These are phyloP conservation scores for Pisolithus albus DNA, from an alignment of 768 basidiomycete genomes.

Conservation along the genomic window DNA sequence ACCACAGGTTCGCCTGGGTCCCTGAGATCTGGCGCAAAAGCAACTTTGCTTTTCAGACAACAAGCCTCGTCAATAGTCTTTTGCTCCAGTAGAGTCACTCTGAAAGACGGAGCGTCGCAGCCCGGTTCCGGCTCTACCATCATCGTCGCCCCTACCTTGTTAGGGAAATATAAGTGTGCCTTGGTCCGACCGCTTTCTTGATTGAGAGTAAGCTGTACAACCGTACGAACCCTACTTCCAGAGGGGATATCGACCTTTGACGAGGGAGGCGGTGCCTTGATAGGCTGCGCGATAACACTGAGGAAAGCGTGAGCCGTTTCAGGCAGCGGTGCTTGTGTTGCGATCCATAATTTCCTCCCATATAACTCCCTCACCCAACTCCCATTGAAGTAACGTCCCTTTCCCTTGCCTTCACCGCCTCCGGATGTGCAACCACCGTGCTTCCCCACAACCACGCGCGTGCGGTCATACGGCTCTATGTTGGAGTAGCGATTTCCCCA, in stretches of 20 bases:
- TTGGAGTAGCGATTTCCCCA: slow-evolving; percentile 63
- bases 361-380: slow-evolving; percentile 75
- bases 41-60: slow-evolving; percentile 56
- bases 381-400: slow-evolving; percentile 69
- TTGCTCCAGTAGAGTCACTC: slow-evolving; percentile 50
- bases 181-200: slow-evolving; percentile 66
- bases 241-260: slow-evolving; percentile 16
- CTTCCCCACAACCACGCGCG: slow-evolving; percentile 51
- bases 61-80: slow-evolving; percentile 47
- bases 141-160: slow-evolving; percentile 44
- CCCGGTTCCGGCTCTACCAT: slow-evolving; percentile 42
- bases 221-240: slow-evolving; percentile 53
- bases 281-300: slow-evolving; percentile 52
- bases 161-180: slow-evolving; percentile 74
- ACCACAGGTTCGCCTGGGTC: slow-evolving; percentile 31
- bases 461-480: slow-evolving; percentile 77
- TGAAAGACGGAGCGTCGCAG: slow-evolving; percentile 36
- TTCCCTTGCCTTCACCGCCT: slow-evolving; percentile 16
- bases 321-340: slow-evolving; percentile 74
- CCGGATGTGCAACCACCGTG: slow-evolving; percentile 8
- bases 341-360: slow-evolving; percentile 79
- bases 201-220: slow-evolving; percentile 76
- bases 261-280: slow-evolving; percentile 30
- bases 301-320: slow-evolving; percentile 71
- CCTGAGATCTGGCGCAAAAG: slow-evolving; percentile 36